Percentiles rank a stretch among this genome's conserved stretches.
These are phyloP conservation scores for Clavariopsis aquatica DNA, from an alignment of 495 filamentous ascomycete species.

Conservation along the genomic window DNA sequence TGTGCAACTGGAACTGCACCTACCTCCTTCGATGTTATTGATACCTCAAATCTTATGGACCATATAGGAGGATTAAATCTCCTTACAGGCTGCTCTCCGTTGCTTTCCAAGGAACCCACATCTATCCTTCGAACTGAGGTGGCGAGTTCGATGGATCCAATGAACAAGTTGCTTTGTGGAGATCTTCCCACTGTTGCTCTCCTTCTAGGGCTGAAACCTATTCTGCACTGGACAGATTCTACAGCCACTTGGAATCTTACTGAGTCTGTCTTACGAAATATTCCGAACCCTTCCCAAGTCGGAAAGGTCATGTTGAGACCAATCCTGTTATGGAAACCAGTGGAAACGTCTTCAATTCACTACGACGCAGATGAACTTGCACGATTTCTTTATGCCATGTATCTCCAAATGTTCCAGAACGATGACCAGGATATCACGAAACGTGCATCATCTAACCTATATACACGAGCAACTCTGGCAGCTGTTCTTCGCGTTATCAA, in stretches of 20 bases:
- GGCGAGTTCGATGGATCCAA: not conserved
- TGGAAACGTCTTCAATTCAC: not conserved
- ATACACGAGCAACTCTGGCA: slow-evolving; percentile 2
- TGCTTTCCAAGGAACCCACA: not conserved
- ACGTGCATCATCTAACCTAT: not conserved
- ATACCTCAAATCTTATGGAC: slow-evolving; percentile 9
- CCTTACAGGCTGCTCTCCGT: not conserved
- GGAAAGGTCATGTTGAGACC: not conserved
- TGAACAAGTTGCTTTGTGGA: not conserved
- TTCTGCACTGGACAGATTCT: slow-evolving; percentile 7
- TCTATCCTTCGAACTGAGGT: slow-evolving; percentile 2
- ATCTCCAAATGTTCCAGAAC: slow-evolving; percentile 13
- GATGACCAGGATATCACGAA: not conserved
- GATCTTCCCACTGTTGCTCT: slow-evolving; percentile 6
- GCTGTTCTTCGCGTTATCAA: not conserved
- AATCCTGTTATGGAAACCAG: not conserved
- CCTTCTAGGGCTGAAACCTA: not conserved
- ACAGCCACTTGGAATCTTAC: not conserved
- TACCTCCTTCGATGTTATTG: not conserved
- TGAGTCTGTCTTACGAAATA: not conserved
- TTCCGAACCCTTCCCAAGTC: not conserved
- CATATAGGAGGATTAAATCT: slow-evolving; percentile 1
- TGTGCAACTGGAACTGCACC: not conserved
- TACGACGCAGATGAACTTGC: not conserved
- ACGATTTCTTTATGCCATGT: not conserved